A percentile compares a stretch with the other conserved stretches of the same genome.
phyloP scores from a whole-genome alignment of 2,329 filamentous ascomycete genomes.

The Colletotrichum melonis region DNA sequence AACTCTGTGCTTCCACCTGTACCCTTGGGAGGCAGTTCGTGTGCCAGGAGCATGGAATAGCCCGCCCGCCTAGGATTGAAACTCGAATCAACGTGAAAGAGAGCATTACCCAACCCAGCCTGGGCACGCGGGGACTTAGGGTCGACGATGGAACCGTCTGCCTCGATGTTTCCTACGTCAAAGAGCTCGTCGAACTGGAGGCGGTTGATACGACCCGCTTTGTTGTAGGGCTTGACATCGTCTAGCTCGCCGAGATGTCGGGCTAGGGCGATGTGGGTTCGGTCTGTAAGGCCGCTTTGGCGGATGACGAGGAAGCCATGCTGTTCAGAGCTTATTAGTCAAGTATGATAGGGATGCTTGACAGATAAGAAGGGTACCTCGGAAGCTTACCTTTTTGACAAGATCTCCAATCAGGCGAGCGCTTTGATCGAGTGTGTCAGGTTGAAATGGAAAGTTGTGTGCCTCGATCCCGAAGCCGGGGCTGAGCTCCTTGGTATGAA shows the following conservation, averaged over 20 bases:
- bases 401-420: background rate
- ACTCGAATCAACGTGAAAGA: conserved; percentile 66
- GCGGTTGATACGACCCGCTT: conserved; percentile 57
- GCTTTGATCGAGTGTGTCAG: background rate
- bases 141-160: conserved; percentile 56
- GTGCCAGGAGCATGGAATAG: conserved; percentile 62
- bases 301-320: background rate
- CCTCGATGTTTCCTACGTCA: conserved; percentile 66
- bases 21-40: conserved; percentile 55
- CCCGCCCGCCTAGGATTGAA: conserved; percentile 65
- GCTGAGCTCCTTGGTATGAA: background rate
- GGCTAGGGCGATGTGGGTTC: background rate
- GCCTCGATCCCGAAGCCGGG: background rate
- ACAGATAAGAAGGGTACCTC: too few relatives aligned
- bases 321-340: background rate
- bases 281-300: background rate
- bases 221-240: conserved; percentile 61
- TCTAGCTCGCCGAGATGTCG: conserved; percentile 44
- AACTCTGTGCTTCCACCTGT: conserved; percentile 64
- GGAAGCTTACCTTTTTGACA: background rate
- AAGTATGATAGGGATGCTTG: too few relatives aligned
- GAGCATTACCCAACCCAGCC: conserved; percentile 55
- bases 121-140: conserved; percentile 47
- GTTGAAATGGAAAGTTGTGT: background rate
- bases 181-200: conserved; percentile 64